A percentile compares a stretch with the other conserved stretches of the same genome.
These are phyloP conservation scores for Paraphaeosphaeria sporulosa DNA, from an alignment of 2,329 filamentous ascomycete species.

Conservation along the genomic window DNA sequence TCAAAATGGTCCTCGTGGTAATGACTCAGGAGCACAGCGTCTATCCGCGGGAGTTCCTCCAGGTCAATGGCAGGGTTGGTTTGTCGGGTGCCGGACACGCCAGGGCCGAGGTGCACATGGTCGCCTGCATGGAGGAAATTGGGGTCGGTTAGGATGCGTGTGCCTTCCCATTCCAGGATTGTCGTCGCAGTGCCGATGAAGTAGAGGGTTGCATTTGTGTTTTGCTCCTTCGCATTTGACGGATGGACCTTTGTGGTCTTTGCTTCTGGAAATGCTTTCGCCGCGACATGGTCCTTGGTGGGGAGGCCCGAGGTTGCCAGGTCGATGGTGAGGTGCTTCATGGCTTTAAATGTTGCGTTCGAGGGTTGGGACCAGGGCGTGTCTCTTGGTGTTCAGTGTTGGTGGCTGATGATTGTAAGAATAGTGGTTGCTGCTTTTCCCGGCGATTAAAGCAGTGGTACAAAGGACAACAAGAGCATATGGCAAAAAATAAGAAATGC, in stretches of 20 bases:
- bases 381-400: background rate
- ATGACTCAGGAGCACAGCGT: conserved; percentile 68
- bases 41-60: conserved; percentile 65
- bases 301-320: conserved; percentile 48
- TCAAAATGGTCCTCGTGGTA: conserved; percentile 71
- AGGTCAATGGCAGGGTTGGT: conserved; percentile 69
- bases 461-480: conserved; percentile 37
- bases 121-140: conserved; percentile 70
- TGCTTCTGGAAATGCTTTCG: conserved; percentile 51
- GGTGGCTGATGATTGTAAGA: background rate
- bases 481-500: conserved; percentile 36
- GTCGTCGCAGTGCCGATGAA: conserved; percentile 67
- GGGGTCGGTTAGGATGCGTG: conserved; percentile 62
- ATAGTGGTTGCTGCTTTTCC: background rate
- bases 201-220: conserved; percentile 56
- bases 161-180: conserved; percentile 61
- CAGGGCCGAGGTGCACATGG: conserved; percentile 71
- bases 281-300: conserved; percentile 46
- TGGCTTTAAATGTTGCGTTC: conserved; percentile 25
- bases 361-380: background rate
- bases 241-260: conserved; percentile 57
- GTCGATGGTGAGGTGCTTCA: conserved; percentile 53
- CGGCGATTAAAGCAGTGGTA: conserved; percentile 26
- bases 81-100: conserved; percentile 62
- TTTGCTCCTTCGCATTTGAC: conserved; percentile 41